Evolutionary conservation across 495 filamentous ascomycete species (phyloP), one percentile per base, ranked within the genome.

Genomic region (Thermothielavioides terrestris): DNA sequence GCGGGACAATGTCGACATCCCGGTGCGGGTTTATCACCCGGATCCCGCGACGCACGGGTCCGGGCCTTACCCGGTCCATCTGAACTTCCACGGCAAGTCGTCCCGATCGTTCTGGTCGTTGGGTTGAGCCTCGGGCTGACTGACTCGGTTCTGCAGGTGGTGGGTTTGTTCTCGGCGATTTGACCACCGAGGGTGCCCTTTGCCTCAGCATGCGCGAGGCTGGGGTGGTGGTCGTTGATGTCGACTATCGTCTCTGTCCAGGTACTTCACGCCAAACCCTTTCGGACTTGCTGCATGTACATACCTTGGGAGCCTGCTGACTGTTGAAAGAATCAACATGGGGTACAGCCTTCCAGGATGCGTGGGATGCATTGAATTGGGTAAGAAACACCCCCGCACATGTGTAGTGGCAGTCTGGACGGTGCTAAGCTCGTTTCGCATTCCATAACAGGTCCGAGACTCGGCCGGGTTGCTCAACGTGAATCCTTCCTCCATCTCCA

Each of bases 221-320:
- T 3, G 65, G 70, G 4, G 59, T 63, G 3, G 67, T 64, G 8
- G 66, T 75, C 8, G 65, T 78, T 21, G 75, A 78, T 42, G 68
- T 78, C n/a, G 67, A 68, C 27, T 78, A 78, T 51, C 70, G 74
- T n/a, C 68, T 70, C 4, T 71, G 69, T 5, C 73, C 75, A 18
- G 67, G 68, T 69, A 51, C 36, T 11, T 23, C 1, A 15, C 14
- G n/a, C n/a, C n/a, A 1, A 9, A 11, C 3, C 11, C 6, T 6
- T 15, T 17, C 38, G n/a, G n/a, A n/a, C n/a, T n/a, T n/a, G n/a
- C n/a, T n/a, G n/a, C n/a, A n/a, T n/a, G n/a, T n/a, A 31, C 6
- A 21, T 17, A 26, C 30, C 30, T 28, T n/a, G n/a, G n/a, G n/a
- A n/a, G n/a, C n/a, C n/a, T 4, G 17, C 22, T 26, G 11, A 42